Evolutionary conservation across 2,329 filamentous ascomycete species (phyloP).

Genomic region (Pseudohalonectria lignicola): DNA sequence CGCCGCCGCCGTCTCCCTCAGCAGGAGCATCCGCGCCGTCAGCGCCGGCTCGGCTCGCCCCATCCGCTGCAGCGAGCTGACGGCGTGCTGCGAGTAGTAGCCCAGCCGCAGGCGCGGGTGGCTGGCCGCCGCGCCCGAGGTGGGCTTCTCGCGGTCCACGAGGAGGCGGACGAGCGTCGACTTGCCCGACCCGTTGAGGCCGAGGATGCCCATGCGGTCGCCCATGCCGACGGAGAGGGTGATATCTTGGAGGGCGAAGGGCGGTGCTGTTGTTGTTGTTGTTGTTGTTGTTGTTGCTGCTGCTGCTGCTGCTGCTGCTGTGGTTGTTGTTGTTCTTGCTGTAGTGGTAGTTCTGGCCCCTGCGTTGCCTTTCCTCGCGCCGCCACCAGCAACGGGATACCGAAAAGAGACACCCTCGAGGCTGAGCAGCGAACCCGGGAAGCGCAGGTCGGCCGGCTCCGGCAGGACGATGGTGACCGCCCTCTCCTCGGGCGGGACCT

Average conservation of each 20-base stretch:
- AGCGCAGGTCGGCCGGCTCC: conserved; percentile 57
- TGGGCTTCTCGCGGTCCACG: conserved; percentile 46
- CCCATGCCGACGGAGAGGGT: conserved; percentile 61
- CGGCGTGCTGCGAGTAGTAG: conserved; percentile 72
- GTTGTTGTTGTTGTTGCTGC: no score
- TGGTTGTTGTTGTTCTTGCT: no score
- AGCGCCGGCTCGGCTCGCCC: conserved; percentile 36
- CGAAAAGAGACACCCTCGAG: conserved; percentile 58
- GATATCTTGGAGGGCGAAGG: conserved; percentile 44
- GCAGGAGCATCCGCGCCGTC: conserved; percentile 56
- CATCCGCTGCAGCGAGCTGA: conserved; percentile 53
- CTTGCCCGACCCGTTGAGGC: conserved; percentile 74
- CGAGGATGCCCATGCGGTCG: conserved; percentile 64
- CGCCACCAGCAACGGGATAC: conserved; percentile 31
- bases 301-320: no score
- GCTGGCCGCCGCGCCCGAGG: conserved; percentile 47
- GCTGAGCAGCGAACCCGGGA: conserved; percentile 63
- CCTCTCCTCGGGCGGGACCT: conserved; percentile 54
- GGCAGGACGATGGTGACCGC: conserved; percentile 47
- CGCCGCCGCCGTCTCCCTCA: conserved; percentile 36
- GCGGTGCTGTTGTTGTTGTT: no score
- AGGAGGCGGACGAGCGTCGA: conserved; percentile 66
- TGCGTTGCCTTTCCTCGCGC: no score
- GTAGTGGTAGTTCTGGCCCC: conserved; percentile 11
- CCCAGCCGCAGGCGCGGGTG: conserved; percentile 62